Evolutionary conservation across 2,329 filamentous ascomycete genomes (phyloP), one percentile per base, ranked within the genome.

Genomic region (Apiospora koreana): DNA sequence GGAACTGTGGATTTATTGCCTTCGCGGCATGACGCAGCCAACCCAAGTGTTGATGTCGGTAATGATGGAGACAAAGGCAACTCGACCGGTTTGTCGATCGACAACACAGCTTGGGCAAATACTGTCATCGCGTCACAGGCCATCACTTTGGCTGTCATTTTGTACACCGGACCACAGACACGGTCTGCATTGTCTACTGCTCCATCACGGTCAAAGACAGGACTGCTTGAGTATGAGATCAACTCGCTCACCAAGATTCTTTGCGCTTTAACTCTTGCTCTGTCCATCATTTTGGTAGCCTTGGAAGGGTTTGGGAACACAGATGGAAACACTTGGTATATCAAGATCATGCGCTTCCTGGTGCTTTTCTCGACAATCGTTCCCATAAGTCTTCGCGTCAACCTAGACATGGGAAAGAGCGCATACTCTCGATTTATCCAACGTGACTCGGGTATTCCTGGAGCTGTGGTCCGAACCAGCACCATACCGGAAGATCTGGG

Each of bases 351-450:
- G 91, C 92, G 95, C n/a, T 99, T 98, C 79, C 84, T 99, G 73
- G 97, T 99, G 72, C 86, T 99, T 0, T 99, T 99, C 84, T 98
- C 95, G n/a, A 98, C 95, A 0, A 99, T 99, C 77, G 97, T 99
- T 35, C 96, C 96, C 1, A 98, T 99, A 81, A 97, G 94, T 82
- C 85, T 99, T 75, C 92, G 96, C 67, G 96, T 99, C 75, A 99
- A 99, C 79, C 86, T 99, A 23, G 96, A 99, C 78, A 92, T 99
- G 89, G 97, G 95, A 48, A 99, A 99, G 82, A 95, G 93, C 69
- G 94, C 96, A 2, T 99, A 98, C 81, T 97, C 95, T 10, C 93
- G 92, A 83, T 97, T 98, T 78, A 99, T 99, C 71, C 94, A 99
- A 79, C 88, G 92, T 66, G 96, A 99, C 77, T 86, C 92, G 48